Percentiles rank a stretch among this genome's conserved stretches.
These are phyloP conservation scores for Hypoxylon perforatum DNA, from an alignment of 495 filamentous ascomycete species.

Conservation along the genomic window DNA sequence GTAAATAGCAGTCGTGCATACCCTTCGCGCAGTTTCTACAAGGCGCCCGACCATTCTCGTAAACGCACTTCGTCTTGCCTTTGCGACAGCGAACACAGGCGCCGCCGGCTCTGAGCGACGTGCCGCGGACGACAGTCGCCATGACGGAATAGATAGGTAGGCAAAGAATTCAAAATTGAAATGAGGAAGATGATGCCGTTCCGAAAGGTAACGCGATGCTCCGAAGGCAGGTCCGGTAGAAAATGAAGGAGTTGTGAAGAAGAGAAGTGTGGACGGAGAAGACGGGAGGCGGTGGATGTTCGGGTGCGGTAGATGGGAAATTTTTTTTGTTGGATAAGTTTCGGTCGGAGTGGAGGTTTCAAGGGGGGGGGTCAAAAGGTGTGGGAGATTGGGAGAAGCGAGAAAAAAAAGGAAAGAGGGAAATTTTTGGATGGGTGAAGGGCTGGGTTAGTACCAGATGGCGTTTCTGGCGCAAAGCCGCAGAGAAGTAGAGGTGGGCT, in stretches of 20 bases:
- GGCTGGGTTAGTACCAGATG: constrained; percentile 17
- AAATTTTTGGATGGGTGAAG: constrained; percentile 16
- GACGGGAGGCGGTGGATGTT: constrained; percentile 48
- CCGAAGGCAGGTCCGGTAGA: constrained; percentile 43
- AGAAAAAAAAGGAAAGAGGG: constrained; percentile 11
- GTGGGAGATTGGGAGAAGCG: constrained; percentile 27
- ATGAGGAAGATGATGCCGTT: constrained; percentile 11
- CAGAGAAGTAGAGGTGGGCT: too few relatives aligned
- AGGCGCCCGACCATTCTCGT: constrained; percentile 62
- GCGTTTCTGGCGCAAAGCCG: constrained; percentile 42
- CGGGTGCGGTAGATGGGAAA: constrained; percentile 48
- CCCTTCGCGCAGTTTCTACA: constrained; percentile 67
- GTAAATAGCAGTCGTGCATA: constrained; percentile 64
- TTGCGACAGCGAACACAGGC: constrained; percentile 66
- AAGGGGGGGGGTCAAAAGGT: constrained; percentile 27
- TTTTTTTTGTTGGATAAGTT: constrained; percentile 37
- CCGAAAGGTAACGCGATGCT: constrained; percentile 30
- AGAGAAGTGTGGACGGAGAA: constrained; percentile 45
- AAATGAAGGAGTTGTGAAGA: constrained; percentile 26
- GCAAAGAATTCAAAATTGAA: constrained; percentile 12
- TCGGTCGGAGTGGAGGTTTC: constrained; percentile 42
- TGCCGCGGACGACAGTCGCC: constrained; percentile 60
- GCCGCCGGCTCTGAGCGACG: constrained; percentile 63
- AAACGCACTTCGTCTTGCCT: constrained; percentile 66
- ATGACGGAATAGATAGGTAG: constrained; percentile 38